A percentile compares a stretch with the other conserved stretches of the same genome.
Conservation (phyloP, 1,139 yeast species). For the Nakaseomyces uthaithaninus region DNA sequence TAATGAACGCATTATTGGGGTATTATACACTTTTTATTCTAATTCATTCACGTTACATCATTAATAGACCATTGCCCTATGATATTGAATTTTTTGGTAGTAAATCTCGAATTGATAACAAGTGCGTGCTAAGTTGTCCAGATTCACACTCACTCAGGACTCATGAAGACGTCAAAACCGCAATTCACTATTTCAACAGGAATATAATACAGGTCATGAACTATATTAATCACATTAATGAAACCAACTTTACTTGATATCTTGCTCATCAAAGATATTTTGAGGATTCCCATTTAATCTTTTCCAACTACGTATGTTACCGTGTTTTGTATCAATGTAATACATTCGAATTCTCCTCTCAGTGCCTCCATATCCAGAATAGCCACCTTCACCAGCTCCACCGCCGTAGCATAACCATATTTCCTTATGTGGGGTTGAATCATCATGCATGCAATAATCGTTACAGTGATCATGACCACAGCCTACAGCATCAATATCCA, state of each 20-base stretch:
- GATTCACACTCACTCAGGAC: slow-evolving; percentile 15
- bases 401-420: slow-evolving; percentile 94
- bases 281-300: slow-evolving; percentile 49
- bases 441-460: slow-evolving; percentile 62
- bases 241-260: slow-evolving; percentile 38
- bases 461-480: slow-evolving; percentile 96
- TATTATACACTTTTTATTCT: slow-evolving; percentile 24
- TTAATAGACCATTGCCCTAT: slow-evolving; percentile 23
- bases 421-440: slow-evolving; percentile 34
- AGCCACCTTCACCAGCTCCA: slow-evolving; percentile 89
- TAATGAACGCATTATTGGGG: slow-evolving; percentile 23
- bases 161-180: slow-evolving; percentile 15
- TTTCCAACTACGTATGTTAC: slow-evolving; percentile 66
- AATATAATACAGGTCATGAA: slow-evolving; percentile 26
- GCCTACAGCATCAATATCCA: slow-evolving; percentile 64
- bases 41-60: slow-evolving; percentile 19
- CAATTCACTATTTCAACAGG: slow-evolving; percentile 21
- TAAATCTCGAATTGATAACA: slow-evolving; percentile 21
- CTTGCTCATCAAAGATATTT: slow-evolving; percentile 47
- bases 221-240: slow-evolving; percentile 33
- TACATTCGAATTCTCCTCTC: slow-evolving; percentile 65
- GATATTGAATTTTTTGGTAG: slow-evolving; percentile 25
- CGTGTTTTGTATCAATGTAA: slow-evolving; percentile 50
- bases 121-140: slow-evolving; percentile 22
- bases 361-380: slow-evolving; percentile 84